phyloP scores from a whole-genome alignment of 2,329 filamentous ascomycete species.

The Penicillium sp. region DNA sequence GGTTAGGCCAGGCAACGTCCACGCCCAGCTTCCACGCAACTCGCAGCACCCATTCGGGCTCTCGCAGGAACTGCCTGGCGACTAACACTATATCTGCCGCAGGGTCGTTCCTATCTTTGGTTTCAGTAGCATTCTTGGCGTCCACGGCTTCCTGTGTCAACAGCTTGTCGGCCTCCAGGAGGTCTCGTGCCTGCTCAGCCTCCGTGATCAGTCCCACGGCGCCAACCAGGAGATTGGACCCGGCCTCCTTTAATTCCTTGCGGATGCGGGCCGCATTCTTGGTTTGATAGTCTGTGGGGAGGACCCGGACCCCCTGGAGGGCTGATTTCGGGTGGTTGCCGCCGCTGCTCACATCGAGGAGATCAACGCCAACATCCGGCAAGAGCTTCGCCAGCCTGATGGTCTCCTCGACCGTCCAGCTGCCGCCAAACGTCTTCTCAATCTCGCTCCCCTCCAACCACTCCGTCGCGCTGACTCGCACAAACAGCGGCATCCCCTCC shows the following conservation, averaged over 20 bases:
- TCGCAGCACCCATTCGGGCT: slow-evolving; percentile 2
- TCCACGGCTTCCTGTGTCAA: background rate
- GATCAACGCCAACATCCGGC: slow-evolving; percentile 47
- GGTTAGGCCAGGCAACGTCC: background rate
- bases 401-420: slow-evolving; percentile 47
- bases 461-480: background rate
- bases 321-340: slow-evolving; percentile 43
- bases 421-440: slow-evolving; percentile 25
- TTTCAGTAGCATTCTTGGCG: background rate
- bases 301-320: background rate
- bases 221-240: background rate
- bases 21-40: background rate
- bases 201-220: slow-evolving; percentile 2
- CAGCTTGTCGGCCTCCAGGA: background rate
- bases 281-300: background rate
- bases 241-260: background rate
- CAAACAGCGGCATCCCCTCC: background rate
- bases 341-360: slow-evolving; percentile 51
- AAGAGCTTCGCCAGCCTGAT: slow-evolving; percentile 47
- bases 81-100: background rate
- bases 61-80: background rate
- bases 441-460: background rate
- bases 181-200: background rate
- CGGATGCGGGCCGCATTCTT: background rate
- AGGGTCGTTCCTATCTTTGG: background rate